Conservation (phyloP, 768 basidiomycete species). For the Amanita phalloides region DNA sequence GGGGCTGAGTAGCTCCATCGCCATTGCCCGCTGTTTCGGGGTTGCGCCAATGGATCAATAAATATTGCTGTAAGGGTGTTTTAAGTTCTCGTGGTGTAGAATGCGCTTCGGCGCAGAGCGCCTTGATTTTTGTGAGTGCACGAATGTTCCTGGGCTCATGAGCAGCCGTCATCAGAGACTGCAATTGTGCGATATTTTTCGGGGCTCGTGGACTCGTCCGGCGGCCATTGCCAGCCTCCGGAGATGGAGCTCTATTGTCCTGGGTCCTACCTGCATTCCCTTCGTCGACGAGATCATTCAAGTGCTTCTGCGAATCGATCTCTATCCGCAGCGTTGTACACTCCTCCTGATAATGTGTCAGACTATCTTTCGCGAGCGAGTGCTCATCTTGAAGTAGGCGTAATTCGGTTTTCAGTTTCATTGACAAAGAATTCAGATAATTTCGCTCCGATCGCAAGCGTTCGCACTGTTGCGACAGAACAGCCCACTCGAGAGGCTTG, state of each 20-base stretch:
- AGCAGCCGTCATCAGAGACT: slow-evolving; percentile 30
- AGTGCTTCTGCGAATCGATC: not conserved
- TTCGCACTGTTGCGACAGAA: not conserved
- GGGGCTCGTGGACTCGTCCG: slow-evolving; percentile 14
- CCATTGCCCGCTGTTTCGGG: slow-evolving; percentile 13
- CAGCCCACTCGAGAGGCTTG: not conserved
- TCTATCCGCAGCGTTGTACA: not conserved
- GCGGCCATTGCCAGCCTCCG: slow-evolving; percentile 7
- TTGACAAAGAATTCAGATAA: not conserved
- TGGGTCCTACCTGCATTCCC: not conserved
- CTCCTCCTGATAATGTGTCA: not conserved
- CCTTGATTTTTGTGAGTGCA: slow-evolving; percentile 30
- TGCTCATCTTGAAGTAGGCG: not conserved
- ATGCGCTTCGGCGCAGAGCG: slow-evolving; percentile 34
- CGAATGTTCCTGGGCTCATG: slow-evolving; percentile 31
- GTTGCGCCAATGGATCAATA: slow-evolving; percentile 34
- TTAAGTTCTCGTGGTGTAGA: slow-evolving; percentile 31
- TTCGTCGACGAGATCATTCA: not conserved
- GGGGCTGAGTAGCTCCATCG: not conserved
- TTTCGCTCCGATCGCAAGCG: slow-evolving; percentile 1
- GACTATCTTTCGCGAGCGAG: not conserved
- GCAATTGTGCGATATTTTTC: slow-evolving; percentile 28
- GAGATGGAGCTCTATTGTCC: not conserved
- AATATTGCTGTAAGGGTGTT: slow-evolving; percentile 30
- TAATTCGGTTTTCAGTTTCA: not conserved